These are phyloP conservation scores for Lachancea quebecensis DNA, from an alignment of 805 yeast species.

Conservation along the genomic window DNA sequence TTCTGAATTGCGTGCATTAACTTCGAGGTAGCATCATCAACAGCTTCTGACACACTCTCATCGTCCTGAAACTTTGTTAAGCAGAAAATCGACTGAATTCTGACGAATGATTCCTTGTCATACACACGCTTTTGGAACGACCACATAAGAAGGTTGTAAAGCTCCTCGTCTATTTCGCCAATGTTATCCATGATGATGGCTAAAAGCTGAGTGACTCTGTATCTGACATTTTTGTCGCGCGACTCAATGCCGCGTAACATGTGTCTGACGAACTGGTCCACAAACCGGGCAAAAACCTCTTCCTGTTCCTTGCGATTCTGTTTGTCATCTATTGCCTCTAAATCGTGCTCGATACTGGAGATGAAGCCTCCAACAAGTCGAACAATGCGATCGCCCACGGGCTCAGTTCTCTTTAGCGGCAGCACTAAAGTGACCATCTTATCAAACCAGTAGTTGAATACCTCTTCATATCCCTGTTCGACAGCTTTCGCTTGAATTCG, in stretches of 20 bases:
- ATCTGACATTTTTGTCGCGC: slow-evolving; percentile 68
- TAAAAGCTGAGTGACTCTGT: slow-evolving; percentile 67
- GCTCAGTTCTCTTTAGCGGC: slow-evolving; percentile 60
- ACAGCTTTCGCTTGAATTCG: slow-evolving; percentile 51
- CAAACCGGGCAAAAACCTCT: slow-evolving; percentile 44
- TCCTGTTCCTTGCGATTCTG: slow-evolving; percentile 35
- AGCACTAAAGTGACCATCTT: slow-evolving; percentile 58
- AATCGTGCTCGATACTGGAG: slow-evolving; percentile 36
- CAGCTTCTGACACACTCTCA: slow-evolving; percentile 30
- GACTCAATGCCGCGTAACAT: slow-evolving; percentile 74
- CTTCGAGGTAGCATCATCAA: slow-evolving; percentile 42
- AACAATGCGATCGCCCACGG: slow-evolving; percentile 68
- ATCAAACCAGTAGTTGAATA: slow-evolving; percentile 55
- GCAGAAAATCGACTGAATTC: slow-evolving; percentile 80
- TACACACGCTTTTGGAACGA: slow-evolving; percentile 56
- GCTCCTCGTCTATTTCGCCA: slow-evolving; percentile 66
- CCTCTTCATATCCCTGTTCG: slow-evolving; percentile 45
- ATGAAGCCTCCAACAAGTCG: slow-evolving; percentile 59
- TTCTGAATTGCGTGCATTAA: slow-evolving; percentile 52
- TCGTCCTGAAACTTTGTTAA: slow-evolving; percentile 69
- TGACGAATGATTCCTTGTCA: slow-evolving; percentile 70
- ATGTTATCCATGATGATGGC: slow-evolving; percentile 65
- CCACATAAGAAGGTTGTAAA: slow-evolving; percentile 56
- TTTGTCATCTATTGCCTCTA: slow-evolving; percentile 22
- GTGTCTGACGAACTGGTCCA: slow-evolving; percentile 56